phyloP scores from a whole-genome alignment of 805 yeast species.

The Saturnispora zaruensis region DNA sequence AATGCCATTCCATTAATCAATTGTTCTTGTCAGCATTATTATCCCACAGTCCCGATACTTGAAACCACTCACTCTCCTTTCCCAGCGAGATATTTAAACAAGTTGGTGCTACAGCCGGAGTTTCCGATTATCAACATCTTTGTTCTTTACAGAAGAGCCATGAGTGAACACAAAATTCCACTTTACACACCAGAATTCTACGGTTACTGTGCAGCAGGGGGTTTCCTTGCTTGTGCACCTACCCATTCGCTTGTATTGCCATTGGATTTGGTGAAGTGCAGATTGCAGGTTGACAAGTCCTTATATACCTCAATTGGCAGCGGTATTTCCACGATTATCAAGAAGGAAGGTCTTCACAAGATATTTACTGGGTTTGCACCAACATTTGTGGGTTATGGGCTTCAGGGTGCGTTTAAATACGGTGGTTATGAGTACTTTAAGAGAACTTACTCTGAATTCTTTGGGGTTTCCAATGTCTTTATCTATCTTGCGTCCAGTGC shows the following conservation, averaged over 20 bases:
- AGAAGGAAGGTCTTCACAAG: constrained; percentile 65
- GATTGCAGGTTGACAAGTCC: constrained; percentile 75
- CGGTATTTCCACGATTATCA: constrained; percentile 72
- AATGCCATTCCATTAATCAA: no score
- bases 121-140: constrained; percentile 1
- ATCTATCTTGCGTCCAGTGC: constrained; percentile 82
- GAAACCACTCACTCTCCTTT: neutral
- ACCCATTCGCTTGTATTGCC: constrained; percentile 94
- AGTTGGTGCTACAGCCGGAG: neutral
- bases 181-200: constrained; percentile 57
- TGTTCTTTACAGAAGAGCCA: neutral
- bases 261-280: constrained; percentile 84
- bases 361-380: constrained; percentile 88
- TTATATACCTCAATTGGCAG: constrained; percentile 69
- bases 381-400: constrained; percentile 83
- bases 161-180: constrained; percentile 31
- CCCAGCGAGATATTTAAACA: neutral
- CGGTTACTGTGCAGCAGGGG: constrained; percentile 69
- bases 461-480: constrained; percentile 65
- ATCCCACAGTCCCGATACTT: neutral
- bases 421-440: constrained; percentile 93
- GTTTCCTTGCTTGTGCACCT: constrained; percentile 89
- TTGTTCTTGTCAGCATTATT: neutral
- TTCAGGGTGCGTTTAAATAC: constrained; percentile 97
- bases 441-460: constrained; percentile 57